These are phyloP conservation scores for Coemansia sp. DNA, from an alignment of 192 early-diverging fungal genomes.

Conservation along the genomic window DNA sequence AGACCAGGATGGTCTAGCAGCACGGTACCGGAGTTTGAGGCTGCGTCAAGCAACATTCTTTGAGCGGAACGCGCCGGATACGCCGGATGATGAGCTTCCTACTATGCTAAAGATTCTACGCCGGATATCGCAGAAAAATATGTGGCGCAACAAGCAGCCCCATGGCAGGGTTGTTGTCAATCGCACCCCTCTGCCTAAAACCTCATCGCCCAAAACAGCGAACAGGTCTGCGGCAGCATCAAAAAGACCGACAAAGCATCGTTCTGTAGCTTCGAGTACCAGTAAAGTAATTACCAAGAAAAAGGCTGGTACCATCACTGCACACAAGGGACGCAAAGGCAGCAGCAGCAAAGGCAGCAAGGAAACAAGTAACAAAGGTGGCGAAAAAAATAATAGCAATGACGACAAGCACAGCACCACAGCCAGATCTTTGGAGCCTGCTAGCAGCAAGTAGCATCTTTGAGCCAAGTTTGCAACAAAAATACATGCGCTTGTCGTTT, in stretches of 20 bases:
- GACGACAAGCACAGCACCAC: too few relatives aligned
- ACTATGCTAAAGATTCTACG: slow-evolving; percentile 42
- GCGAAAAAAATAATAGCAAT: too few relatives aligned
- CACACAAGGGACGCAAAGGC: neutral
- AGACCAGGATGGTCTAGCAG: slow-evolving; percentile 4
- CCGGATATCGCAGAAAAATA: slow-evolving; percentile 34
- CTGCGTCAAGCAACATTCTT: slow-evolving; percentile 46
- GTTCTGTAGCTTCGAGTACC: too few relatives aligned
- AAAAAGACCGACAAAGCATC: neutral
- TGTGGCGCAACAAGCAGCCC: slow-evolving; percentile 42
- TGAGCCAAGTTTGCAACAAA: too few relatives aligned
- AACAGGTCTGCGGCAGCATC: neutral
- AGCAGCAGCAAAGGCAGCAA: neutral
- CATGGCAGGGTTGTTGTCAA: slow-evolving; percentile 38
- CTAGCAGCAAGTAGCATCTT: too few relatives aligned
- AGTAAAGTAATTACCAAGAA: too few relatives aligned
- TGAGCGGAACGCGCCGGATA: slow-evolving; percentile 46
- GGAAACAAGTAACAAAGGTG: neutral
- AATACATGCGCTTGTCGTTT: neutral
- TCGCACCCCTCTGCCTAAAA: slow-evolving; percentile 21
- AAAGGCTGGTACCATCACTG: too few relatives aligned
- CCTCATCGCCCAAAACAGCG: neutral
- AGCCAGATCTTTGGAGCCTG: too few relatives aligned
- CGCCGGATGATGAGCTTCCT: slow-evolving; percentile 42
- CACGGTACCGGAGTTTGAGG: slow-evolving; percentile 26